A percentile compares a stretch with the other conserved stretches of the same genome.
Conservation (phyloP, 2,329 filamentous ascomycete species). For the Gyromitra esculenta region DNA sequence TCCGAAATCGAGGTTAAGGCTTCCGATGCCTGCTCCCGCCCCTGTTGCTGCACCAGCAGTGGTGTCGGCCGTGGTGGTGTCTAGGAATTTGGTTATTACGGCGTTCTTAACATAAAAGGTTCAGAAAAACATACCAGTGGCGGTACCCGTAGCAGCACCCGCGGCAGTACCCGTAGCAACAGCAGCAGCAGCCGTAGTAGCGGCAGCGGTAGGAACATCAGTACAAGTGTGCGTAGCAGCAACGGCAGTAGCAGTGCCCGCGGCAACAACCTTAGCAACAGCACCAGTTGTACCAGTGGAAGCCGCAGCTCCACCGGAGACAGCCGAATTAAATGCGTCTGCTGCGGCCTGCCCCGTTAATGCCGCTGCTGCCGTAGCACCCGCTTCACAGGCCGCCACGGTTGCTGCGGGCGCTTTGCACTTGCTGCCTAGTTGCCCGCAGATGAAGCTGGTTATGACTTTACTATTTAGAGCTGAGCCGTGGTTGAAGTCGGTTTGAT, state of each 20-base stretch:
- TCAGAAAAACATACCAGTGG: constrained; percentile 14
- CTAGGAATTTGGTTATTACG: constrained; percentile 19
- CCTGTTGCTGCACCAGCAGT: not conserved
- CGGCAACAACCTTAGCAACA: constrained; percentile 23
- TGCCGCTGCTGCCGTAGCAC: constrained; percentile 57
- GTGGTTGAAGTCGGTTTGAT: constrained; percentile 63
- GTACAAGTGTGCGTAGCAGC: not conserved
- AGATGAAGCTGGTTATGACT: constrained; percentile 65
- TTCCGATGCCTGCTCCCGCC: constrained; percentile 5
- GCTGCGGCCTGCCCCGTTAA: constrained; percentile 58
- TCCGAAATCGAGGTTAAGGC: constrained; percentile 63
- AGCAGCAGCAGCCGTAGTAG: not conserved
- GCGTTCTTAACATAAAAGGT: not conserved
- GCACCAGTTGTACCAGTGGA: not conserved
- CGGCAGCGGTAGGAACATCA: not conserved
- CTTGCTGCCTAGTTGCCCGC: constrained; percentile 61
- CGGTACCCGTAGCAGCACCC: not conserved
- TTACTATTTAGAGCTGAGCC: constrained; percentile 65
- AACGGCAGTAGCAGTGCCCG: not conserved
- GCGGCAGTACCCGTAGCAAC: not conserved
- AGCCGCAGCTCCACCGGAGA: constrained; percentile 54
- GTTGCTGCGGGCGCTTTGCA: constrained; percentile 59
- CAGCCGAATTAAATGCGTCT: constrained; percentile 59
- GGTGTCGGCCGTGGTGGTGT: constrained; percentile 55
- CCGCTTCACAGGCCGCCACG: constrained; percentile 57